These are phyloP conservation scores for Yarrowia phangngaensis DNA, from an alignment of 805 yeast species.

Conservation along the genomic window DNA sequence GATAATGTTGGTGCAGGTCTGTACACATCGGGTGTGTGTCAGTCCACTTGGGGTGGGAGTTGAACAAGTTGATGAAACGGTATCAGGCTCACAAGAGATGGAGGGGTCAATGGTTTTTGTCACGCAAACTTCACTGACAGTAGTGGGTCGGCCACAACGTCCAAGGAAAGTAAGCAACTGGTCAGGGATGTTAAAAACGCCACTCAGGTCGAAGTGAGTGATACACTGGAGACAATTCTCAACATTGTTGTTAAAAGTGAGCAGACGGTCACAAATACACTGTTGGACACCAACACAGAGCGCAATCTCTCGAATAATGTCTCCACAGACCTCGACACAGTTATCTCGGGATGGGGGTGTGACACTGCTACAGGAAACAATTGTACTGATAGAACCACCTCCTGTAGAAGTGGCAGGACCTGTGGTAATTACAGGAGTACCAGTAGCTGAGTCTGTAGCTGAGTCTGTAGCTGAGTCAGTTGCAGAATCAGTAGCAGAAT, in stretches of 20 bases:
- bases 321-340: constrained; percentile 1
- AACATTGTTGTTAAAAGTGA: constrained; percentile 1
- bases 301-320: constrained; percentile 1
- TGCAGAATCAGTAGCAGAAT: background rate
- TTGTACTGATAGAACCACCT: background rate
- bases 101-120: constrained; percentile 8
- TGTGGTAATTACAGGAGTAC: constrained; percentile 14
- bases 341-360: background rate
- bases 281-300: constrained; percentile 8
- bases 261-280: constrained; percentile 4
- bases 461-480: background rate
- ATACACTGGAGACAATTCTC: constrained; percentile 2
- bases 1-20: background rate
- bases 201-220: constrained; percentile 7
- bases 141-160: constrained; percentile 1
- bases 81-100: background rate
- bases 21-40: background rate
- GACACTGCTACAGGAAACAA: background rate
- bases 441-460: background rate
- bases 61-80: background rate
- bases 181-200: background rate
- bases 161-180: constrained; percentile 7
- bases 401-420: constrained; percentile 13
- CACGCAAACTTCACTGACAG: constrained; percentile 5
- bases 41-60: background rate